Conservation (phyloP, 257 asterid genomes). For the Solanum appendiculatum region DNA sequence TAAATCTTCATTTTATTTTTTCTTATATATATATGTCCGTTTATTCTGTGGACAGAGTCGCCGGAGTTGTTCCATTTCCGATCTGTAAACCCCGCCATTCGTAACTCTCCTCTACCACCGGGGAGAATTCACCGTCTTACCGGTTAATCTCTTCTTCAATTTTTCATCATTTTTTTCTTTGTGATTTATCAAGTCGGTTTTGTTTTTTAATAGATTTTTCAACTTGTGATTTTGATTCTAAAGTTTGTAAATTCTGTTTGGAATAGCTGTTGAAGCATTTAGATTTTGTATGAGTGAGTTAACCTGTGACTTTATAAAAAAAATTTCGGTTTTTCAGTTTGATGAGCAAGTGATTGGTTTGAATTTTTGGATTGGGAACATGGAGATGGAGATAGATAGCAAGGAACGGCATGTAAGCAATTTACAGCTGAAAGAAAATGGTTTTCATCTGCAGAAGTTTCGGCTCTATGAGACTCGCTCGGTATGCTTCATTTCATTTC, state of each 20-base stretch:
- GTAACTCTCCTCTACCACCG: background rate
- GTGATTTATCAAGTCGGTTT: background rate
- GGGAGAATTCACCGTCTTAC: background rate
- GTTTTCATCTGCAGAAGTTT: slow-evolving; percentile 47
- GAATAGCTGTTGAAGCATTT: background rate
- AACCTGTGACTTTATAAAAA: no score
- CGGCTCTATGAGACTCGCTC: slow-evolving; percentile 78
- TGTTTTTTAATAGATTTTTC: background rate
- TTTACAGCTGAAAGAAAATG: slow-evolving; percentile 8
- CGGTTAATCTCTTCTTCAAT: background rate
- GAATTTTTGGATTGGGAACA: slow-evolving; percentile 4
- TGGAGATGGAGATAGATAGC: slow-evolving; percentile 44
- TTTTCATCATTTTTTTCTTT: background rate
- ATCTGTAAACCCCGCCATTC: background rate
- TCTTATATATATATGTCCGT: background rate
- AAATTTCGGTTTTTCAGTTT: background rate
- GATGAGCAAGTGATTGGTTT: background rate
- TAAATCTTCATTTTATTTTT: background rate
- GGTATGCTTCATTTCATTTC: slow-evolving; percentile 21
- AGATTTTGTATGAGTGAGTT: background rate
- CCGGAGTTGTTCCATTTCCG: background rate
- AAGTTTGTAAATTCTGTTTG: background rate
- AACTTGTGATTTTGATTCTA: background rate
- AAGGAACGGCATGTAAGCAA: slow-evolving; percentile 8
- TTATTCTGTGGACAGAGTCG: background rate